These are phyloP conservation scores for Symbiotaphrina buchneri DNA, from an alignment of 495 filamentous ascomycete species.

Conservation along the genomic window DNA sequence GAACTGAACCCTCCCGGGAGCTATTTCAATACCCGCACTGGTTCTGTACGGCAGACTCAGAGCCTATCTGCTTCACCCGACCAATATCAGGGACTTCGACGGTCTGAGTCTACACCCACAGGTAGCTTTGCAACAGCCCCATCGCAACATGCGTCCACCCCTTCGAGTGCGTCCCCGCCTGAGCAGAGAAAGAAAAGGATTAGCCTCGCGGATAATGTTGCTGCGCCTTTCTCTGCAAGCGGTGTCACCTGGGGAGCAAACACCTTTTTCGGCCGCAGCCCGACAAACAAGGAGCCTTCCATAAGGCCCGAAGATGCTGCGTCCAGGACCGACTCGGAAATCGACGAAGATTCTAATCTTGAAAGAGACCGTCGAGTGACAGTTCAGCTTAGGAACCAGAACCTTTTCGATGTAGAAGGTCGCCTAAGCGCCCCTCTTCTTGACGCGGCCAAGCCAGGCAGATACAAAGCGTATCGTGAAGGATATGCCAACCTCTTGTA, in stretches of 20 bases:
- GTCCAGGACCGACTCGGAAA: conserved; percentile 23
- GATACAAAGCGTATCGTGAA: conserved; percentile 50
- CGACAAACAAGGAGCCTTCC: conserved; percentile 3
- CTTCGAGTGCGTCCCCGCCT: conserved; percentile 46
- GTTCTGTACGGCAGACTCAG: conserved; percentile 22
- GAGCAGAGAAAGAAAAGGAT: conserved; percentile 31
- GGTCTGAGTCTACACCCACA: conserved; percentile 30
- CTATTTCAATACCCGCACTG: no score
- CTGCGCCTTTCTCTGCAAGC: conserved; percentile 23
- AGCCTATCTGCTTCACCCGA: conserved; percentile 57
- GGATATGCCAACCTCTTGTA: conserved; percentile 65
- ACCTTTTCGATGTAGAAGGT: conserved; percentile 58
- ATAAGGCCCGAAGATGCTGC: no score
- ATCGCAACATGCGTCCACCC: conserved; percentile 46
- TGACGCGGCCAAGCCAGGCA: conserved; percentile 30
- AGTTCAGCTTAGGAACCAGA: conserved; percentile 65
- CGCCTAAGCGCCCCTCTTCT: conserved; percentile 43
- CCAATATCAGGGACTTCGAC: conserved; percentile 12
- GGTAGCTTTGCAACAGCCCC: conserved; percentile 47
- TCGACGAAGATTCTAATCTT: conserved; percentile 17
- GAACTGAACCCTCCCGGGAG: conserved; percentile 42
- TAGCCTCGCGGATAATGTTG: conserved; percentile 44
- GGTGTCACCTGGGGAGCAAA: conserved; percentile 41
- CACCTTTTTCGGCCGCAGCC: conserved; percentile 21
- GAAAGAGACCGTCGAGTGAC: conserved; percentile 17